These are phyloP conservation scores for Ajuga chamaepitys DNA, from an alignment of 257 asterid genomes.

Conservation along the genomic window DNA sequence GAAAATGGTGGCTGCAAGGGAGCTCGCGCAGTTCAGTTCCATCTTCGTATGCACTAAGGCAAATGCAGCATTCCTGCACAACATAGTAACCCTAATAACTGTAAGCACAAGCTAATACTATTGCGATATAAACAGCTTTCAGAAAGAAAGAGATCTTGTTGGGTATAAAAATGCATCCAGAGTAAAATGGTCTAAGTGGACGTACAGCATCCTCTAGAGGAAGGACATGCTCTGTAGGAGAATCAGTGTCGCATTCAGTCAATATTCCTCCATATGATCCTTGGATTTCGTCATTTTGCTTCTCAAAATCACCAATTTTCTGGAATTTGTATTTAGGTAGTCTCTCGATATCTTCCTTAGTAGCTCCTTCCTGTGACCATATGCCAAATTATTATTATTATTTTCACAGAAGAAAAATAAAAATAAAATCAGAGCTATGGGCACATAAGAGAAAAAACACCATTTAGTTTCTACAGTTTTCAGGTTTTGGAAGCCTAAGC, in stretches of 20 bases:
- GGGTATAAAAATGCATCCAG: not conserved
- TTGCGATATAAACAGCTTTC: not conserved
- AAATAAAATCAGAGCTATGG: too few species aligned
- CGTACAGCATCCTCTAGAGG: slow-evolving; percentile 84
- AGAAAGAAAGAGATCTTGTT: not conserved
- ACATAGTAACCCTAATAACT: not conserved
- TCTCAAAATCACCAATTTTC: slow-evolving; percentile 61
- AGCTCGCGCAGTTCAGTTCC: slow-evolving; percentile 84
- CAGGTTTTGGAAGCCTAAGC: not conserved
- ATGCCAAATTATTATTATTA: slow-evolving; percentile 7
- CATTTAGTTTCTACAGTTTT: not conserved
- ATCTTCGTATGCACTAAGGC: slow-evolving; percentile 77
- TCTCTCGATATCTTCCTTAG: slow-evolving; percentile 74
- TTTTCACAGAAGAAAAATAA: not conserved
- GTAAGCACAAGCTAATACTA: not conserved
- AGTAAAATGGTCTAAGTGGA: not conserved
- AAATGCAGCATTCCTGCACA: slow-evolving; percentile 93
- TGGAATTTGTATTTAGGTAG: slow-evolving; percentile 71
- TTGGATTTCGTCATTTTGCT: slow-evolving; percentile 72
- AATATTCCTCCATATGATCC: slow-evolving; percentile 80
- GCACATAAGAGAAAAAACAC: not conserved
- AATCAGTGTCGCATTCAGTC: slow-evolving; percentile 69
- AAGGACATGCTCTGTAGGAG: slow-evolving; percentile 71
- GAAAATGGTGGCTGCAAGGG: slow-evolving; percentile 90
- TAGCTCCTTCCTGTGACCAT: slow-evolving; percentile 83